Evolutionary conservation across 2,329 filamentous ascomycete species (phyloP), one percentile per base, ranked within the genome.

Genomic region (Aspergillus oerlinghausenensis): DNA sequence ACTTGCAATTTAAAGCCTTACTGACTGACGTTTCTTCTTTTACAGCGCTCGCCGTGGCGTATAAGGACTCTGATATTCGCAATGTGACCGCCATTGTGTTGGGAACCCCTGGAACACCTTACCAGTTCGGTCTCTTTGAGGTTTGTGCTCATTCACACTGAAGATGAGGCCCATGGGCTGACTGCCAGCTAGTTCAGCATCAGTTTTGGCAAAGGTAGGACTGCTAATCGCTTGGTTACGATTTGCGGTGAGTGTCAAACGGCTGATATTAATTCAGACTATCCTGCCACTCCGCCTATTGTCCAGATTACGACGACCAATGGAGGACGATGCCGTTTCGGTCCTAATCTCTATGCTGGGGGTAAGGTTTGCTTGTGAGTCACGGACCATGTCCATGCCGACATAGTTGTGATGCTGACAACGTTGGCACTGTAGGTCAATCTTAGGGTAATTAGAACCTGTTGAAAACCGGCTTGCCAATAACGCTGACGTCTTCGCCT

Each of bases 61-160:
- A 89, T 70, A 83, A 89, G 52, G 94, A 97, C 74, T 82, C 86
- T 64, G 92, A 99, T 73, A 90, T 97, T 59, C 88, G 92, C 55
- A 88, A 90, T 70, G 88, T 97, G 51, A 88, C 86, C 70, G 91
- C 92, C 50, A 75, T 97, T 61, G 93, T 97, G 67, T 85, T 97
- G 63, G 94, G 94, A 0, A 93, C 94, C 25, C 91, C 93, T 62
- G 92, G 94, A 65, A 96, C 92, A 0, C 92, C 93, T 0, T 99
- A 99, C 73, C 92, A 97, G 73, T 97, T 95, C 70, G 94, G 94
- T 3, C 97, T 97, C 77, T 97, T 96, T 70, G 92, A 97, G 82
- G 92, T 94, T 73, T 58, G 80, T 70, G 54, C 64, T 42, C 28
- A 9, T 25, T 49, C 17, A 29, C 50, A 32, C 26, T 11, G 4